Evolutionary conservation across 208 protist species (phyloP).

Genomic region (Naegleria fowleri): DNA sequence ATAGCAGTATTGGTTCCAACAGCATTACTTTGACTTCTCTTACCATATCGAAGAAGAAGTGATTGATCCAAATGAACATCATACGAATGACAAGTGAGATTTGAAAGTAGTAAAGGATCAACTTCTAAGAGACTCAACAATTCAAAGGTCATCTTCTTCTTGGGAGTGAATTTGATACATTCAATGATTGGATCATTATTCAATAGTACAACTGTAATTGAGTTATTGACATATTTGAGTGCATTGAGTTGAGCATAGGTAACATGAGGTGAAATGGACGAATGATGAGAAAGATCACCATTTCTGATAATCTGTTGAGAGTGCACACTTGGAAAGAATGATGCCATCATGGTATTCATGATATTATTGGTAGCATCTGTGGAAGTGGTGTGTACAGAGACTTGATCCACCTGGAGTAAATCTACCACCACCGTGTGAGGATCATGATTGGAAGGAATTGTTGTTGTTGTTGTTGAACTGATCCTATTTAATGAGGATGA

Average conservation of each 20-base stretch:
- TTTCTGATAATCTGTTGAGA: too few species aligned
- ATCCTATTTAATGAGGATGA: background rate
- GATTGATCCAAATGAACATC: background rate
- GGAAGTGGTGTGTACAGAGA: background rate
- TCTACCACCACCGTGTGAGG: too few species aligned
- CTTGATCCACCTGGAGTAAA: background rate
- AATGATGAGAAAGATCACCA: too few species aligned
- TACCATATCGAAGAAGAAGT: background rate
- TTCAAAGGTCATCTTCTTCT: background rate
- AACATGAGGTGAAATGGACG: background rate
- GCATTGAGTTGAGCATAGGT: background rate
- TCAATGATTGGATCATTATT: background rate
- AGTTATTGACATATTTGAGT: background rate
- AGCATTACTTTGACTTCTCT: background rate
- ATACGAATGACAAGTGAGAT: background rate
- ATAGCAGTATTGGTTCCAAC: background rate
- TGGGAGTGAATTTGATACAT: background rate
- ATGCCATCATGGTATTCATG: background rate
- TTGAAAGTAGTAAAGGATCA: background rate
- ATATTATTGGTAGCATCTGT: background rate
- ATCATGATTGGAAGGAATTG: background rate
- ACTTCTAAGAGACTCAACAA: background rate
- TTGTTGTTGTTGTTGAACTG: background rate
- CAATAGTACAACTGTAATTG: background rate
- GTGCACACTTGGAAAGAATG: background rate